Evolutionary conservation across 768 basidiomycete species (phyloP).

Genomic region (Lepiota brunneoincarnata): DNA sequence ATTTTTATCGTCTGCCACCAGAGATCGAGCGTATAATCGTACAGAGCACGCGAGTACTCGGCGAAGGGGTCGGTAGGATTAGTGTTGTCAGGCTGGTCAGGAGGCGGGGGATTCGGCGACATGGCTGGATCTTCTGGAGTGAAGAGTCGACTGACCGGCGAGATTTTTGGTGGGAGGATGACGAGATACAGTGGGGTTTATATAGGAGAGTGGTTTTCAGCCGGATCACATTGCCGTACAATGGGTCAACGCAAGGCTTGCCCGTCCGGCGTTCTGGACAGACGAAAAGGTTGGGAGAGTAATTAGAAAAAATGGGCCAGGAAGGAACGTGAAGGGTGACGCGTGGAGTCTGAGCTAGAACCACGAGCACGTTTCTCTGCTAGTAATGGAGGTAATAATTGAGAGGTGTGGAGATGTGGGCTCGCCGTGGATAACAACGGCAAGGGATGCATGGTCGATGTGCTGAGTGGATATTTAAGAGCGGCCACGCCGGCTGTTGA

Average conservation of each 20-base stretch:
- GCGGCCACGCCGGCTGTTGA: background rate
- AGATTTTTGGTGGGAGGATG: background rate
- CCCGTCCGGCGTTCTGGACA: background rate
- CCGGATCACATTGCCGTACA: conserved; percentile 22
- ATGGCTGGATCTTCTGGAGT: conserved; percentile 6
- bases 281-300: background rate
- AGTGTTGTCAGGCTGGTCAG: conserved; percentile 14
- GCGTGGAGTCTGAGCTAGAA: background rate
- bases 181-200: conserved; percentile 4
- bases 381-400: background rate
- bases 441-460: background rate
- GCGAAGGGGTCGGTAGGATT: conserved; percentile 29
- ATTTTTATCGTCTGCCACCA: conserved; percentile 65
- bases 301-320: background rate
- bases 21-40: conserved; percentile 63
- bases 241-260: conserved; percentile 9
- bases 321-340: conserved; percentile 9
- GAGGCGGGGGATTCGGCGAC: conserved; percentile 1
- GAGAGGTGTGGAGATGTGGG: background rate
- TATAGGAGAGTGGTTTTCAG: conserved; percentile 7
- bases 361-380: background rate
- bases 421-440: background rate
- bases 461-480: background rate
- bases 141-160: background rate
- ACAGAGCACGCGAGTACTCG: conserved; percentile 61